phyloP scores from a whole-genome alignment of 176 grass and related monocot species.

The Phoenix roebelenii region DNA sequence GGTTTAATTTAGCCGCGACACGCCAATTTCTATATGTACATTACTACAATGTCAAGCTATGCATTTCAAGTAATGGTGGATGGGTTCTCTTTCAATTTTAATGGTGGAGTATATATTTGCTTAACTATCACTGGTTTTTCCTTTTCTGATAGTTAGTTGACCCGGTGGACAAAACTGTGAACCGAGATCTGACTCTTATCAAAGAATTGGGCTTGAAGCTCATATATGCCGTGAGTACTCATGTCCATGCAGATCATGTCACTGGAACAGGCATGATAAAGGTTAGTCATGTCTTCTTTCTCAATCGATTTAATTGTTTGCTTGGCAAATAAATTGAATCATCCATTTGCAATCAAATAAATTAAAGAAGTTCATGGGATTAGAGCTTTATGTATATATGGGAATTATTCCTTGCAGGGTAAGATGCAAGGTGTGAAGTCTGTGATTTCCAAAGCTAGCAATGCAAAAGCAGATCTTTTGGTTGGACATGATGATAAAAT shows the following conservation, averaged over 20 bases:
- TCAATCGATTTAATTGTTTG: too few species aligned
- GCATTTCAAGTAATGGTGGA: too few species aligned
- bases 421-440: slow-evolving; percentile 71
- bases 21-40: too few species aligned
- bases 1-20: neutral
- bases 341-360: too few species aligned
- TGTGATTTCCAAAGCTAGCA: slow-evolving; percentile 63
- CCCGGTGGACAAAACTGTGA: slow-evolving; percentile 70
- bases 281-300: slow-evolving; percentile 19
- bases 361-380: neutral
- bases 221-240: slow-evolving; percentile 88
- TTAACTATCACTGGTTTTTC: neutral
- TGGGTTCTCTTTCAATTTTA: too few species aligned
- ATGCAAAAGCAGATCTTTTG: slow-evolving; percentile 62
- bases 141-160: slow-evolving; percentile 53
- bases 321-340: too few species aligned
- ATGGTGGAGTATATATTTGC: too few species aligned
- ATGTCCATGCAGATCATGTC: slow-evolving; percentile 94
- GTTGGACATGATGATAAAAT: slow-evolving; percentile 79
- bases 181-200: slow-evolving; percentile 75
- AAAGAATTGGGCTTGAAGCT: slow-evolving; percentile 91
- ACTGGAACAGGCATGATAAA: slow-evolving; percentile 90
- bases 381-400: slow-evolving; percentile 1
- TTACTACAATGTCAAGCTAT: too few species aligned
- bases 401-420: slow-evolving; percentile 25